These are phyloP conservation scores for Pterocarpus santalinus DNA, from an alignment of 306 rosid genomes.

Conservation along the genomic window DNA sequence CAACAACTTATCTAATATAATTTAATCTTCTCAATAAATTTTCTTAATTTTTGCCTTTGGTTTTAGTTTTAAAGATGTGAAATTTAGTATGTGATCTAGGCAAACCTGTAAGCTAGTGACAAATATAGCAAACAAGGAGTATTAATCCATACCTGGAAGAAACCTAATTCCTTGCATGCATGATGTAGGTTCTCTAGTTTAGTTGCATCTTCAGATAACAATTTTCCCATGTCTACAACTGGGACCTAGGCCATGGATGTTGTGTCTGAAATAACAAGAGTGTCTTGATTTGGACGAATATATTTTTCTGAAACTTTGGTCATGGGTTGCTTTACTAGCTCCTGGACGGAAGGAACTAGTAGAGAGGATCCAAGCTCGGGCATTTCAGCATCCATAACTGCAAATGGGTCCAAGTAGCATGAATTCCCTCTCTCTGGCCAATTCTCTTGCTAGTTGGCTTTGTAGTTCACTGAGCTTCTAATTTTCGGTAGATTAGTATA, in stretches of 20 bases:
- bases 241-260: conserved; percentile 38
- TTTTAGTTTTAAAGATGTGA: too few relatives aligned
- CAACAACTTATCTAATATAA: too few relatives aligned
- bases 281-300: too few relatives aligned
- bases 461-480: background rate
- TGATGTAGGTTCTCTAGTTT: conserved; percentile 44
- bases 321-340: too few relatives aligned
- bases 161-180: conserved; percentile 41
- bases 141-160: conserved; percentile 40
- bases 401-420: background rate
- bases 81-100: too few relatives aligned
- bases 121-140: background rate
- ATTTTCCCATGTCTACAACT: conserved; percentile 46
- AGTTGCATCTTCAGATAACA: conserved; percentile 35
- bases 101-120: background rate
- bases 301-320: too few relatives aligned
- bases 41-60: too few relatives aligned
- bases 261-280: background rate
- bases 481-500: background rate
- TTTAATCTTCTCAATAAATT: too few relatives aligned
- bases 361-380: too few relatives aligned
- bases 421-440: too few relatives aligned
- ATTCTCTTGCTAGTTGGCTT: background rate
- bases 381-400: background rate
- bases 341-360: too few relatives aligned